These are phyloP conservation scores for Solanum sejunctum DNA, from an alignment of 257 asterid species.

Conservation along the genomic window DNA sequence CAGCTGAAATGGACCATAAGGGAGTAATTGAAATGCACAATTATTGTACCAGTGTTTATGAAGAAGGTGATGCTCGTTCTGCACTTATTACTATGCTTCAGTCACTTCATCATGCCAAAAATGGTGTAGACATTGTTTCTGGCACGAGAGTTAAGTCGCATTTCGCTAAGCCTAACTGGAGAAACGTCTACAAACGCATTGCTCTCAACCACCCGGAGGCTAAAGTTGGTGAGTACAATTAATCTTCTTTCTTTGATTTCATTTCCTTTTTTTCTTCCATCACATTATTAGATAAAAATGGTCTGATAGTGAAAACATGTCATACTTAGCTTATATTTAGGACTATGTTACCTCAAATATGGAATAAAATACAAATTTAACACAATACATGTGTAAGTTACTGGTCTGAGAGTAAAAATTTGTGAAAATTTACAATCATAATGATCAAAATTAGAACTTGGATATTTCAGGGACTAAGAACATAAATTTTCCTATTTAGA, in stretches of 20 bases:
- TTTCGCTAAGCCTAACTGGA: constrained; percentile 89
- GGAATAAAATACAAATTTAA: neutral
- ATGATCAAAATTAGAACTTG: neutral
- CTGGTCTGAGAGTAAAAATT: neutral
- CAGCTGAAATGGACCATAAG: constrained; percentile 58
- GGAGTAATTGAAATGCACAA: constrained; percentile 84
- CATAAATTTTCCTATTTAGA: neutral
- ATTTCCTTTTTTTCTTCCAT: neutral
- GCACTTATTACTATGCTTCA: constrained; percentile 88
- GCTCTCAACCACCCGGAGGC: constrained; percentile 51
- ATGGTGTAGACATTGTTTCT: constrained; percentile 72
- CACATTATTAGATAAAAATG: neutral
- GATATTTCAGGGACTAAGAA: neutral
- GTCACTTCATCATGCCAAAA: constrained; percentile 65
- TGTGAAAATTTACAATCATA: neutral
- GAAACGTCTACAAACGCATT: constrained; percentile 58
- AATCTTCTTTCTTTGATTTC: neutral
- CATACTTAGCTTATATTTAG: neutral
- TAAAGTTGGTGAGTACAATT: constrained; percentile 47
- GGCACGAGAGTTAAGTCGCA: constrained; percentile 84
- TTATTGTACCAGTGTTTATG: constrained; percentile 81
- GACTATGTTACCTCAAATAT: neutral
- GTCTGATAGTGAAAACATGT: too few species aligned
- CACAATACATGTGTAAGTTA: neutral
- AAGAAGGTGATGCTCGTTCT: constrained; percentile 83